Percentiles rank a stretch among this genome's conserved stretches.
Conservation (phyloP, 208 protist genomes). For the Trypanosoma grayi region DNA sequence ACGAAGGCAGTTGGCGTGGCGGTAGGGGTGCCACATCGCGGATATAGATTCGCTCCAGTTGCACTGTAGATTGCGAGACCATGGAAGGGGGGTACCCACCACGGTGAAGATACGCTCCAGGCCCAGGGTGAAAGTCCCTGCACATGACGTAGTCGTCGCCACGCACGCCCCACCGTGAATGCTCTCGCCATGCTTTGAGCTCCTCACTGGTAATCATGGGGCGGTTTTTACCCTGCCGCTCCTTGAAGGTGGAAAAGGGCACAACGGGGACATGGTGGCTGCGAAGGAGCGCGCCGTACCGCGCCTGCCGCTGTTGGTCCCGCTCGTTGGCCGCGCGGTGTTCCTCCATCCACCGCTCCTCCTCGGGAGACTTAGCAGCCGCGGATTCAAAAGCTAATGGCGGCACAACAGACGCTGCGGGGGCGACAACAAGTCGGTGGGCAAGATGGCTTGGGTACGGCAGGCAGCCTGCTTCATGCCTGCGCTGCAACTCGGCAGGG, state of each 20-base stretch:
- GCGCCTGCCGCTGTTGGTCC: constrained; percentile 29
- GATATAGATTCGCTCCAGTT: background rate
- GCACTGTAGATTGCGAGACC: background rate
- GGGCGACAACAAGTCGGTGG: constrained; percentile 25
- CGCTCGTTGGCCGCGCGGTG: constrained; percentile 21
- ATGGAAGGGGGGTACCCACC: background rate
- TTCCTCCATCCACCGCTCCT: constrained; percentile 9
- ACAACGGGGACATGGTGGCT: constrained; percentile 57
- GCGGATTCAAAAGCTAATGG: background rate
- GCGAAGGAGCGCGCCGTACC: constrained; percentile 33
- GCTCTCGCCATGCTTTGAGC: background rate
- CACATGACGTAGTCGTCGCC: constrained; percentile 15
- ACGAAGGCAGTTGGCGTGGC: constrained; percentile 26
- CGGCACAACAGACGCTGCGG: background rate
- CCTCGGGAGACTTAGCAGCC: constrained; percentile 12
- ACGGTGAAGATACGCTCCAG: background rate
- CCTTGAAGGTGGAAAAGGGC: constrained; percentile 31
- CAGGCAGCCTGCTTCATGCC: constrained; percentile 26
- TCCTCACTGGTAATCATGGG: background rate
- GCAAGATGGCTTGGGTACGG: constrained; percentile 48
- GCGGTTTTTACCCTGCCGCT: background rate
- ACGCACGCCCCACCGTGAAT: background rate
- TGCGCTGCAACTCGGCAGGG: constrained; percentile 22
- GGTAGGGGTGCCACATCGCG: constrained; percentile 13
- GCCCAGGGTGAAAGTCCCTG: constrained; percentile 3